A percentile compares a stretch with the other conserved stretches of the same genome.
Evolutionary conservation across 2,329 filamentous ascomycete genomes (phyloP).

Genomic region (Colletotrichum musicola): DNA sequence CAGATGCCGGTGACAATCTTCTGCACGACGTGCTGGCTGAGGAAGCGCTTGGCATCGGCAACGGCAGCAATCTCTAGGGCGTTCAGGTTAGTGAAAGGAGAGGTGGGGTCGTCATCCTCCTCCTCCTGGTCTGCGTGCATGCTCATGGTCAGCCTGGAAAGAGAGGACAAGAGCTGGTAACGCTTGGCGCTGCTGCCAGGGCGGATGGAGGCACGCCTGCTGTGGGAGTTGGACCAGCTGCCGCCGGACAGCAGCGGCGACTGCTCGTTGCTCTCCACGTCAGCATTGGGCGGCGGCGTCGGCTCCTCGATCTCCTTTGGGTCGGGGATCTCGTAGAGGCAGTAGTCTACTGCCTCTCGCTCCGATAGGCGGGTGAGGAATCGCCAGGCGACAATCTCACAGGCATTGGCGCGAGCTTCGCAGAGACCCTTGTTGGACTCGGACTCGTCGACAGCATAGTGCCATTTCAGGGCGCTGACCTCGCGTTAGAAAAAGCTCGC

Average conservation of each 20-base stretch:
- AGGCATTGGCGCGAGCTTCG: constrained; percentile 78
- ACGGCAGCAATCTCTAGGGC: constrained; percentile 89
- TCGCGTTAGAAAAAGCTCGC: background rate
- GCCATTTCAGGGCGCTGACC: constrained; percentile 77
- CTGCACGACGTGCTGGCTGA: constrained; percentile 84
- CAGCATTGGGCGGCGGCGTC: constrained; percentile 41
- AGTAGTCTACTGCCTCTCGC: constrained; percentile 79
- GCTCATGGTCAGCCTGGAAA: constrained; percentile 68
- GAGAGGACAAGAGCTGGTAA: constrained; percentile 64
- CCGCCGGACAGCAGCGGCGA: constrained; percentile 60
- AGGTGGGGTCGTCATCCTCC: constrained; percentile 72
- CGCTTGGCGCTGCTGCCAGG: constrained; percentile 59
- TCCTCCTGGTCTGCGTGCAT: constrained; percentile 53
- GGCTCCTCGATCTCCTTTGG: constrained; percentile 42
- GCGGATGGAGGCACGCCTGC: constrained; percentile 40
- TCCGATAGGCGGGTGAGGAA: constrained; percentile 80
- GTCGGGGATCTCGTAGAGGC: constrained; percentile 78
- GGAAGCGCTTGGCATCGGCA: constrained; percentile 84
- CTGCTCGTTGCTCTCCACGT: constrained; percentile 62
- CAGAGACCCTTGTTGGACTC: constrained; percentile 70
- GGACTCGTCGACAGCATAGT: constrained; percentile 74
- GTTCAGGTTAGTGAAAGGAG: constrained; percentile 83
- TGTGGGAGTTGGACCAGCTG: constrained; percentile 41
- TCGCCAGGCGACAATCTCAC: constrained; percentile 85
- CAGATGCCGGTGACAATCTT: constrained; percentile 87